Base-by-base conservation (phyloP, 139 green algal genomes). In the Chlamydomonas incerta region DNA sequence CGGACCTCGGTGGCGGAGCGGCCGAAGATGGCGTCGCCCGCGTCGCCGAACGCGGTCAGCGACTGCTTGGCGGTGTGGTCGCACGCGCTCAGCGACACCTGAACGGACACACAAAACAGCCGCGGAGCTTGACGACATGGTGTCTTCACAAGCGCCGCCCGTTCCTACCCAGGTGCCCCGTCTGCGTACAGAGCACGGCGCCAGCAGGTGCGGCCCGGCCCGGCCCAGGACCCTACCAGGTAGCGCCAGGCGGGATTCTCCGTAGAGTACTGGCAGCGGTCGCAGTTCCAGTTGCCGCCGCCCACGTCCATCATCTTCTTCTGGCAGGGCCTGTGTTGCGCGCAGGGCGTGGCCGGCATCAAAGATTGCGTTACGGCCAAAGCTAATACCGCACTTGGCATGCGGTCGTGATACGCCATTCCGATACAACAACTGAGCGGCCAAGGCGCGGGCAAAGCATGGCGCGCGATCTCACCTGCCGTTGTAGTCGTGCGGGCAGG, bases 281-380 rank as follows among this genome's bases (percentile, higher is more conserved):
- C 82, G 81, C 90, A 93, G 37, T 67, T 87, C 88, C 82, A 89
- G 62, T 65, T 83, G 69, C 77, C 86, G 28, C 85, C 74, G 28
- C 71, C 80, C 46, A 82, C 63, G 77, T 86, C 74, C 47, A 75
- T 84, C 75, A 97, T 72, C 93, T 97, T 97, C 92, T 97, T 97
- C 57, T 96, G 90, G 92, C 94, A 97, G 35, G 60, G 33, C 31
- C 91, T 86, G 79, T 20, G 47, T n/a, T n/a, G n/a, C n/a, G n/a
- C n/a, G n/a, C n/a, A n/a, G n/a, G n/a, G n/a, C n/a, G n/a, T 21
- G 67, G 9, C 14, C 57, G n/a, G 28, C 11, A 52, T 74, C 2
- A 74, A 57, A 76, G 10, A n/a, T n/a, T n/a, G n/a, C n/a, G n/a
- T n/a, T n/a, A n/a, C n/a, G n/a, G n/a, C n/a, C n/a, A n/a, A n/a